Base-by-base conservation (phyloP, 1,139 yeast species). In the Candida tetrigidarum region DNA sequence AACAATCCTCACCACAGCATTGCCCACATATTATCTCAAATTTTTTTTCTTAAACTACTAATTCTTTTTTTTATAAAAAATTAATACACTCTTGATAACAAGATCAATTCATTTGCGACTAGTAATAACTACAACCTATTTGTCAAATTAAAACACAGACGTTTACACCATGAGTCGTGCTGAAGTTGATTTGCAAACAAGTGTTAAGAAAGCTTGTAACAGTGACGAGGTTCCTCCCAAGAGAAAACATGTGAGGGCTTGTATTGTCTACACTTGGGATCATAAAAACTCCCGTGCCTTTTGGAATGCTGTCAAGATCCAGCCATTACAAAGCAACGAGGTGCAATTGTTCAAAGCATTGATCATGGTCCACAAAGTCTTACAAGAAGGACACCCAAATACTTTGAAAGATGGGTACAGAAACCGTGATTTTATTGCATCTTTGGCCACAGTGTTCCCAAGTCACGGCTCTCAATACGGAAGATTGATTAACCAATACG, bases 221-320 rank as follows among this genome's bases (percentile, higher is more conserved):
- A 57, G 80, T 33, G 97, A 91, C 34, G 97, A 92, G 59, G 80
- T 87, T 2, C 96, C 98, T 0, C 97, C 99, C 1, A 93, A 93
- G 64, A 78, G 98, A 57, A 93, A 93, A 63, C 99, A 93, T 66
- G 98, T 93, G 8, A 72, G 93, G 57, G 92, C 96, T 2, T 90
- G 97, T 69, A 91, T 91, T 50, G 96, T 93, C 32, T 91, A 85
- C 65, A 89, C 97, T 2, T 92, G 98, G 97, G 99, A 93, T 64
- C 95, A 90, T 58, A 87, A 88, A 61, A 84, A 91, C 42, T 84
- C 96, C 4, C 76, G 83, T 50, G 89, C 91, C 4, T 90, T 92
- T 60, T 90, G 96, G 96, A 84, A 87, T 56, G 85, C 86, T 1
- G 75, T 93, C 53, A 90, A 88, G 63, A 70, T 86, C 41, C 84